Conservation (phyloP, 2,329 filamentous ascomycete species). For the Triangularia verruculosa region DNA sequence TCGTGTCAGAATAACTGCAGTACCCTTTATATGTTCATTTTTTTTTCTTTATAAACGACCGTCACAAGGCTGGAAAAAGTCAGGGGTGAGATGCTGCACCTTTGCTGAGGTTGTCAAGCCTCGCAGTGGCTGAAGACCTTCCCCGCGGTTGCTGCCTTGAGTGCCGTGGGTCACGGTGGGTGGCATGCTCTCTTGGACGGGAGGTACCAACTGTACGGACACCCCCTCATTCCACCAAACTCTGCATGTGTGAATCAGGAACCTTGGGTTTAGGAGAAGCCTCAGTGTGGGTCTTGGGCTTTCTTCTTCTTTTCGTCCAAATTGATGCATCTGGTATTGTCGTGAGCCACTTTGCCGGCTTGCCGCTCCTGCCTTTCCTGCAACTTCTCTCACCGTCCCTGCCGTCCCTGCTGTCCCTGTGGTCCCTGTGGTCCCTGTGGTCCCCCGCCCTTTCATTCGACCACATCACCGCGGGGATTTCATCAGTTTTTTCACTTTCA, state of each 20-base stretch:
- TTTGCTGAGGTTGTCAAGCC: not conserved
- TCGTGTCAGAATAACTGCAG: too few species aligned
- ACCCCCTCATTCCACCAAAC: not conserved
- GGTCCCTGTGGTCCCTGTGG: too few species aligned
- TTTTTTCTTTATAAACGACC: not conserved
- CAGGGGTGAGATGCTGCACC: not conserved
- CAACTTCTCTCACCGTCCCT: too few species aligned
- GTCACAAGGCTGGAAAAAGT: too few species aligned
- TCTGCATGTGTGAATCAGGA: not conserved
- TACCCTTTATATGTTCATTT: not conserved
- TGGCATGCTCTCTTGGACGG: not conserved
- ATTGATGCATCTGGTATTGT: not conserved
- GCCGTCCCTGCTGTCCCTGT: not conserved
- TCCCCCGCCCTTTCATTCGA: too few species aligned
- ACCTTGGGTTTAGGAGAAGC: not conserved
- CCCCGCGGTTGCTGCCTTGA: conserved; percentile 15
- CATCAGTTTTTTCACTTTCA: too few species aligned
- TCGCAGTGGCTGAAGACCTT: not conserved
- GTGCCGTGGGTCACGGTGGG: not conserved
- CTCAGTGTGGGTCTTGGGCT: not conserved
- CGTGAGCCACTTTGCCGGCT: not conserved
- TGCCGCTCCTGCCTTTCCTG: not conserved
- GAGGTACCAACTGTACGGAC: not conserved
- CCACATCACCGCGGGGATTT: too few species aligned
- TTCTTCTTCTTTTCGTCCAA: not conserved